phyloP scores from a whole-genome alignment of 768 basidiomycete species.

The Coprinellus micaceus region DNA sequence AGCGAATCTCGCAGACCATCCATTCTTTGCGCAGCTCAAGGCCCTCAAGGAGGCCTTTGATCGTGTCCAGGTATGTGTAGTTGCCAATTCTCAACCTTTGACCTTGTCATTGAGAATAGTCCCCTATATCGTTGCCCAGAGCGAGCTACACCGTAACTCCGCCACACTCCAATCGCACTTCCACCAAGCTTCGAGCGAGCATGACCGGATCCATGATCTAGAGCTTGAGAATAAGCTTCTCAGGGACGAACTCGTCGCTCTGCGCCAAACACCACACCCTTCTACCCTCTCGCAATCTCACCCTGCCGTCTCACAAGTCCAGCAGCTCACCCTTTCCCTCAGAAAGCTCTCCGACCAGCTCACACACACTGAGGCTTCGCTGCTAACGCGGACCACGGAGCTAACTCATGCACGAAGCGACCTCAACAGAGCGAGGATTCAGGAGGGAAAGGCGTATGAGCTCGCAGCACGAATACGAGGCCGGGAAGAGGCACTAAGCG shows the following conservation, averaged over 20 bases:
- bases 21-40: conserved; percentile 42
- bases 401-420: conserved; percentile 42
- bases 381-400: conserved; percentile 47
- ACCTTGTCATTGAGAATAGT: conserved; percentile 6
- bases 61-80: conserved; percentile 44
- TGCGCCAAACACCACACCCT: conserved; percentile 52
- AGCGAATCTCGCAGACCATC: conserved; percentile 33
- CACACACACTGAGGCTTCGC: conserved; percentile 51
- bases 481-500: conserved; percentile 49
- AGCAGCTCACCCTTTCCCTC: conserved; percentile 64
- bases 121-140: conserved; percentile 34
- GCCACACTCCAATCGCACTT: conserved; percentile 64
- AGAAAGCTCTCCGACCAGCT: conserved; percentile 69
- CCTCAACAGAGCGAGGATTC: conserved; percentile 36
- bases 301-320: conserved; percentile 30
- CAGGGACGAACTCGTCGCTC: conserved; percentile 48
- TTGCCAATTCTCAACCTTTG: conserved; percentile 8
- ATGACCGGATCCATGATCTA: conserved; percentile 45
- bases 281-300: conserved; percentile 25
- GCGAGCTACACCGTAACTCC: conserved; percentile 65
- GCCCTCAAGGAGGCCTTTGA: conserved; percentile 44
- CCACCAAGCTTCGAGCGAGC: conserved; percentile 46
- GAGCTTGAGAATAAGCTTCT: conserved; percentile 60
- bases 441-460: conserved; percentile 51
- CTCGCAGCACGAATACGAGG: conserved; percentile 51